Evolutionary conservation across 2,329 filamentous ascomycete genomes (phyloP), one percentile per base, ranked within the genome.

Genomic region (Thielaviopsis ethacetica): DNA sequence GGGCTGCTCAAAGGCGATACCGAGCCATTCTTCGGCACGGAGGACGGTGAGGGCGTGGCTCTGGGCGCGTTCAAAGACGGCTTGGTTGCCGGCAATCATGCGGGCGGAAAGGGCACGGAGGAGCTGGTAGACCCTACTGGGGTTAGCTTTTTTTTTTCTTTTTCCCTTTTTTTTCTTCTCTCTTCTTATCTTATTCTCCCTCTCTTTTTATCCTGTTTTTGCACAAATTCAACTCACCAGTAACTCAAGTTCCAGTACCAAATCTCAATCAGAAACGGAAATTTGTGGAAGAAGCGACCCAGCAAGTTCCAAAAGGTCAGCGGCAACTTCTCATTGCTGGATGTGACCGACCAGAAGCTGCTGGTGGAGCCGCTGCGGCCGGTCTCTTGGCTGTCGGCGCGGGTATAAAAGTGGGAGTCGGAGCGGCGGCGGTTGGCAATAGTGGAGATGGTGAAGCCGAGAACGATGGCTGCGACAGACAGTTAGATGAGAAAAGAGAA

Each of bases 31-130:
- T 61, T 76, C 74, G 10, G 74, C 44, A 10, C 56, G 55, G 44
- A 76, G 69, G 27, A 76, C 69, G 13, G 67, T 65, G 44, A 73
- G 60, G 10, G 73, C 73, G 61, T 76, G 74, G 7, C 64, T 59
- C 47, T 68, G 66, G 3, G 74, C 73, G 1, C 62, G 64, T 21
- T 66, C 62, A 62, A 74, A 74, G 57, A 73, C 64, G 34, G 67
- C 59, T 13, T 71, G 63, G 61, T 74, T 68, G 53, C 68, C 67
- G 47, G 67, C 67, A 52, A 76, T 76, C 51, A 68, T 61, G 56
- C 69, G 65, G 13, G 73, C 74, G 1, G 73, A 73, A 24, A 71
- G 56, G 12, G 74, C 74, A 19, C 73, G 71, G 22, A 73, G 65
- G 3, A 71, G 68, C 64, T 76, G 74, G 55, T 76, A 76, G 52